These are phyloP conservation scores for Lophiotrema nucula DNA, from an alignment of 495 filamentous ascomycete species.

Conservation along the genomic window DNA sequence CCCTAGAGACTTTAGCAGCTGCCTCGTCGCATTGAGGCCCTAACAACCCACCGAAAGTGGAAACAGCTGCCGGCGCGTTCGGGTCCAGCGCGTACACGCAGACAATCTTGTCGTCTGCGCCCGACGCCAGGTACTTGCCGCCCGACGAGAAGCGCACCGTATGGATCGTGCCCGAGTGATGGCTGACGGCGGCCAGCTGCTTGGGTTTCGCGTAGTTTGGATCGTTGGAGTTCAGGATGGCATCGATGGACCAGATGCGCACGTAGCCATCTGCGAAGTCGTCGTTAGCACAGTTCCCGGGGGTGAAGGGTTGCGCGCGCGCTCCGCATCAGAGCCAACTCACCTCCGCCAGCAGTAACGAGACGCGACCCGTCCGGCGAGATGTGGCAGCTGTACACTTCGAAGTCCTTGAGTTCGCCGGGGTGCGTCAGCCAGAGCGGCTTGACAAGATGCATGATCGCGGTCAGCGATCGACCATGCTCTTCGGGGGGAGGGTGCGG, in stretches of 20 bases:
- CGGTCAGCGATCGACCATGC: constrained; percentile 7
- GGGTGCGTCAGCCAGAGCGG: constrained; percentile 91
- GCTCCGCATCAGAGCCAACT: constrained; percentile 33
- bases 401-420: constrained; percentile 93
- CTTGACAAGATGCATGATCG: constrained; percentile 83
- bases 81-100: constrained; percentile 91
- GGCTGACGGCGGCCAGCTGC: constrained; percentile 95
- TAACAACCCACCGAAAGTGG: constrained; percentile 66
- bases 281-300: constrained; percentile 17
- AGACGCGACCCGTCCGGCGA: constrained; percentile 89
- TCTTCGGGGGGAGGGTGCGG: not conserved
- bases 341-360: constrained; percentile 90
- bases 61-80: constrained; percentile 68
- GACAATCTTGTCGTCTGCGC: constrained; percentile 97
- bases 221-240: constrained; percentile 76
- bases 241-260: constrained; percentile 94
- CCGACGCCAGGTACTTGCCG: constrained; percentile 88
- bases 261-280: constrained; percentile 78
- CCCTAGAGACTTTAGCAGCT: constrained; percentile 48
- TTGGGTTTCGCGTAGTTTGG: constrained; percentile 70
- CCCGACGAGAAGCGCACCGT: constrained; percentile 94
- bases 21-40: not conserved
- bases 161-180: constrained; percentile 96
- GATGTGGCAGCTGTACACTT: constrained; percentile 96
- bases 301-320: constrained; percentile 15